These are phyloP conservation scores for Saprolegnia parasitica DNA, from an alignment of 352 stramenopile species.

Conservation along the genomic window DNA sequence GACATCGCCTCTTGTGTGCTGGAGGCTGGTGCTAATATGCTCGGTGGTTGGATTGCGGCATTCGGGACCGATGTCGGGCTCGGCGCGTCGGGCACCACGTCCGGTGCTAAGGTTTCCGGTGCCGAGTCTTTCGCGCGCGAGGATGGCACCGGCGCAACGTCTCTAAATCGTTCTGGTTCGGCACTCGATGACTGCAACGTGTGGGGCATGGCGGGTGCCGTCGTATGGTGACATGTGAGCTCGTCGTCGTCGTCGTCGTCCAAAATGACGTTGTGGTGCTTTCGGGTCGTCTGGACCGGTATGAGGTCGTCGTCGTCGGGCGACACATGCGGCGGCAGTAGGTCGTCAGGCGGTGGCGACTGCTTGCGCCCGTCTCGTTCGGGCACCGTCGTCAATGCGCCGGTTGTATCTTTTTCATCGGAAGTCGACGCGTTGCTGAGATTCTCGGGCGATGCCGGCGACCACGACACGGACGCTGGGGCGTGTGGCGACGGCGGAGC, in stretches of 20 bases:
- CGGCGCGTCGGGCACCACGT: not conserved
- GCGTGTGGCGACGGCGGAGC: not conserved
- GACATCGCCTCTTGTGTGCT: not conserved
- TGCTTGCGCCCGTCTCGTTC: too few species aligned
- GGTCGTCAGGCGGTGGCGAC: too few species aligned
- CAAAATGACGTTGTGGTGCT: too few species aligned
- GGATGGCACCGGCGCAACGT: too few species aligned
- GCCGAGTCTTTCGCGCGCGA: not conserved
- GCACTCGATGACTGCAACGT: too few species aligned
- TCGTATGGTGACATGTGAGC: too few species aligned
- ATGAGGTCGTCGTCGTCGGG: too few species aligned
- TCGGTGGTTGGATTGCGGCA: not conserved
- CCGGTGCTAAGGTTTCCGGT: not conserved
- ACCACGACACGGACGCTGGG: constrained; percentile 1
- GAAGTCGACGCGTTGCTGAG: not conserved
- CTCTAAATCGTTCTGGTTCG: too few species aligned
- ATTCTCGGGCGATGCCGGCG: not conserved
- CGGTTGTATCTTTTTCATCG: not conserved
- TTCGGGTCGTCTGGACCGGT: too few species aligned
- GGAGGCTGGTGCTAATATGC: not conserved
- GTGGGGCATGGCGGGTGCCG: too few species aligned
- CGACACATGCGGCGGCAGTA: too few species aligned
- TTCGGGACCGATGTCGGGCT: not conserved
- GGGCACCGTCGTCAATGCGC: not conserved
- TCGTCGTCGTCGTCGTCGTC: too few species aligned